Evolutionary conservation across 2,329 filamentous ascomycete genomes (phyloP).

Genomic region (Fusarium continuum): DNA sequence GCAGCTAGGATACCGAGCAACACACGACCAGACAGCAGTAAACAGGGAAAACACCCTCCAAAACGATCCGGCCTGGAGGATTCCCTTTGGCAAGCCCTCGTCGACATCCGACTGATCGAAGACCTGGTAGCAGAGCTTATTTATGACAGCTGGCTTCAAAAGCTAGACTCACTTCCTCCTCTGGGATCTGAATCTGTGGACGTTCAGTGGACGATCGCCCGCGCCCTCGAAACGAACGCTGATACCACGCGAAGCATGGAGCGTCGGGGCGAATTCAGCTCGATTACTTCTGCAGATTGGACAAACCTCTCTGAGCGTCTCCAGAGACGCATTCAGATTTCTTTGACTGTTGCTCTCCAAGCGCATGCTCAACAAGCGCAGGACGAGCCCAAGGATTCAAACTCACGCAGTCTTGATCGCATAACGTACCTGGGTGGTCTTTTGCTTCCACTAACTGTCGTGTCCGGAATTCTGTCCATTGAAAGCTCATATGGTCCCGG

Average conservation of each 20-base stretch:
- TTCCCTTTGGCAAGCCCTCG: constrained; percentile 29
- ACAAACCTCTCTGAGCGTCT: constrained; percentile 34
- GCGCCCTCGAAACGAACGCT: constrained; percentile 41
- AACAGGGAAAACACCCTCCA: neutral
- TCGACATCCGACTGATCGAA: constrained; percentile 22
- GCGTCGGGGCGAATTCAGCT: constrained; percentile 25
- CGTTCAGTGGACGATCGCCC: constrained; percentile 33
- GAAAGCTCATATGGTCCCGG: constrained; percentile 55
- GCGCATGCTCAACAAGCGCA: constrained; percentile 9
- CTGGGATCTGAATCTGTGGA: constrained; percentile 16
- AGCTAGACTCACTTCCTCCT: constrained; percentile 34
- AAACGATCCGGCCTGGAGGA: constrained; percentile 35
- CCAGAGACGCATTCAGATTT: constrained; percentile 37
- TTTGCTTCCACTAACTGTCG: constrained; percentile 58
- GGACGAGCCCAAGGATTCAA: constrained; percentile 42
- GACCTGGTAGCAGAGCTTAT: constrained; percentile 40
- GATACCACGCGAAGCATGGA: constrained; percentile 35
- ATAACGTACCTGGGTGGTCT: constrained; percentile 61
- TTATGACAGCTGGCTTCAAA: constrained; percentile 41
- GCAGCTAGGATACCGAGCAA: constrained; percentile 6
- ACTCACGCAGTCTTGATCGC: constrained; percentile 55
- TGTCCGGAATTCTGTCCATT: constrained; percentile 59
- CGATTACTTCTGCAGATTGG: constrained; percentile 35
- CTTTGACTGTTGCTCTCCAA: constrained; percentile 13
- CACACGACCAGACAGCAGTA: neutral